These are phyloP conservation scores for Clavispora carvajalis DNA, from an alignment of 805 yeast genomes.

Conservation along the genomic window DNA sequence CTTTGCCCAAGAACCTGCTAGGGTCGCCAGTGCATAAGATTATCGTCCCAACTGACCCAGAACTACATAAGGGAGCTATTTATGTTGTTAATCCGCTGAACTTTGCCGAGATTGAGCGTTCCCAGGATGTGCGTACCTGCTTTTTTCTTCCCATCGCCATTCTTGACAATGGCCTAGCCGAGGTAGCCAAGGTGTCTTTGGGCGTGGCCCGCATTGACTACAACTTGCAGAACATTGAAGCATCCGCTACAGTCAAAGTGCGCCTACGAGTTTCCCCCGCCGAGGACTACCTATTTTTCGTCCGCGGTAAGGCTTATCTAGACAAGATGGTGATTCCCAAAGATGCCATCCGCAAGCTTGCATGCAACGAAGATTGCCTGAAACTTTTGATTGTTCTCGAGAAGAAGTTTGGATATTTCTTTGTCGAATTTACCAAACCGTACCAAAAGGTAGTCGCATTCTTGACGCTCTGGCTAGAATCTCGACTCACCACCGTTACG, in stretches of 20 bases:
- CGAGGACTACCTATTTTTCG: slow-evolving; percentile 7
- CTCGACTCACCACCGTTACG: slow-evolving; percentile 1
- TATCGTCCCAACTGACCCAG: slow-evolving; percentile 10
- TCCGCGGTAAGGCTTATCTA: slow-evolving; percentile 7
- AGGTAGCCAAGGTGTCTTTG: slow-evolving; percentile 6
- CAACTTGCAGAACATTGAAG: slow-evolving; percentile 11
- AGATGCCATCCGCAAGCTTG: background rate
- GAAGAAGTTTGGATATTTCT: slow-evolving; percentile 13
- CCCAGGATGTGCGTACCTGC: slow-evolving; percentile 11
- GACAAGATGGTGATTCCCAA: slow-evolving; percentile 14
- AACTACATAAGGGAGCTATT: slow-evolving; percentile 7
- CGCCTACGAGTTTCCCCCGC: slow-evolving; percentile 8
- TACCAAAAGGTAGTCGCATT: background rate
- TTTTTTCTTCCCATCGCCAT: slow-evolving; percentile 8
- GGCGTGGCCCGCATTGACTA: slow-evolving; percentile 8
- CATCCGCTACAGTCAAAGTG: slow-evolving; percentile 3
- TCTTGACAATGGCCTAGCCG: slow-evolving; percentile 10
- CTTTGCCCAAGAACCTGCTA: slow-evolving; percentile 14
- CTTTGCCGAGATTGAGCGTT: slow-evolving; percentile 6
- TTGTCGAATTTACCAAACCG: slow-evolving; percentile 2
- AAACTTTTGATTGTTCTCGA: slow-evolving; percentile 7
- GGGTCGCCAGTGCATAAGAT: slow-evolving; percentile 5
- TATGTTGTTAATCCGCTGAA: slow-evolving; percentile 11
- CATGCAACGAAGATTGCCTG: background rate
- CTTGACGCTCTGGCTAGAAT: background rate